A percentile compares a stretch with the other conserved stretches of the same genome.
Conservation (phyloP, 2,329 filamentous ascomycete species). For the Stagonosporopsis rhizophila region DNA sequence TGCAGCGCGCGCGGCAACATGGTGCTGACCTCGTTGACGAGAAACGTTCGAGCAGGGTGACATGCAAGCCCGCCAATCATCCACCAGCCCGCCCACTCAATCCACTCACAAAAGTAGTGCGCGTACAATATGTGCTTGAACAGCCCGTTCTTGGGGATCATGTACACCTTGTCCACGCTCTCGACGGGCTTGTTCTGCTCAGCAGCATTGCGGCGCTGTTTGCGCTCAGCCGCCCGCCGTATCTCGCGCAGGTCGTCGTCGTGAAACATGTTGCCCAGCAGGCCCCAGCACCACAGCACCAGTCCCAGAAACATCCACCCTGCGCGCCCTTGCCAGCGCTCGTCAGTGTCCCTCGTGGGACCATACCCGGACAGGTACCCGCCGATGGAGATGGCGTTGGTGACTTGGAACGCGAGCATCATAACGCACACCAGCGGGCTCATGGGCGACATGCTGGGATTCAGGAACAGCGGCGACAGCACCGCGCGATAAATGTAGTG, state of each 20-base stretch:
- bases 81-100: slow-evolving; percentile 93
- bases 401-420: slow-evolving; percentile 76
- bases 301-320: slow-evolving; percentile 68
- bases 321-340: slow-evolving; percentile 53
- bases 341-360: slow-evolving; percentile 63
- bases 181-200: slow-evolving; percentile 55
- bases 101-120: slow-evolving; percentile 96
- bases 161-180: slow-evolving; percentile 80
- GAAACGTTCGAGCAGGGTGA: slow-evolving; percentile 78
- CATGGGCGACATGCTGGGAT: slow-evolving; percentile 92
- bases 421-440: slow-evolving; percentile 70
- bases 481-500: slow-evolving; percentile 94
- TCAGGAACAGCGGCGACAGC: slow-evolving; percentile 76
- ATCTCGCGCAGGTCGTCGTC: slow-evolving; percentile 92
- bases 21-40: slow-evolving; percentile 84
- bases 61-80: slow-evolving; percentile 72
- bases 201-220: slow-evolving; percentile 60
- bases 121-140: slow-evolving; percentile 86
- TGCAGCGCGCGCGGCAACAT: slow-evolving; percentile 88
- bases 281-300: slow-evolving; percentile 75
- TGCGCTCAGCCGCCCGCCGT: slow-evolving; percentile 70
- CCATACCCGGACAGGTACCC: slow-evolving; percentile 85
- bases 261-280: slow-evolving; percentile 83
- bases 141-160: slow-evolving; percentile 81
- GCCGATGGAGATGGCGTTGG: slow-evolving; percentile 79